Conservation (phyloP, 805 yeast species). For the Kuraishia piskuri region DNA sequence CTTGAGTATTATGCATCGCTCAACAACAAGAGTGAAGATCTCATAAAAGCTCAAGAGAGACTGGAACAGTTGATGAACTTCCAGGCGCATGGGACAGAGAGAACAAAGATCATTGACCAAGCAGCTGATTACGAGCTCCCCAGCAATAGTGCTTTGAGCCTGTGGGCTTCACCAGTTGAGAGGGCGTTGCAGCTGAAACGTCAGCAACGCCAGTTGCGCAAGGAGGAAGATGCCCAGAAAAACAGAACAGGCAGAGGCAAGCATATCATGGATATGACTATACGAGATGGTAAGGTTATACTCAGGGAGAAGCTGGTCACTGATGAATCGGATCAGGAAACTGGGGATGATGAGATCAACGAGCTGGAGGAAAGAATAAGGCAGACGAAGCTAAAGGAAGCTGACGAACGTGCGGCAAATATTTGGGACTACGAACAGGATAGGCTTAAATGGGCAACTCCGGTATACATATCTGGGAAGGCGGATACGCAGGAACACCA, state of each 20-base stretch:
- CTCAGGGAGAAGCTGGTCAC: slow-evolving; percentile 37
- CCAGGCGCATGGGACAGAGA: slow-evolving; percentile 80
- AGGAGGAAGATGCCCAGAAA: slow-evolving; percentile 48
- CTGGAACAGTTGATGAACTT: slow-evolving; percentile 67
- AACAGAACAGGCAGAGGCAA: slow-evolving; percentile 67
- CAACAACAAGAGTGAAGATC: slow-evolving; percentile 43
- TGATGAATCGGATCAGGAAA: not conserved
- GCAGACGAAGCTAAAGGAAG: slow-evolving; percentile 23
- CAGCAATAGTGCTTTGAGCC: slow-evolving; percentile 41
- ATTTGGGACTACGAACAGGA: slow-evolving; percentile 60
- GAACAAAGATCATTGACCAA: slow-evolving; percentile 88
- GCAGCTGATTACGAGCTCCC: slow-evolving; percentile 78
- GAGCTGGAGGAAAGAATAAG: slow-evolving; percentile 25
- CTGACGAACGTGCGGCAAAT: slow-evolving; percentile 23
- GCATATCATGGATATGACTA: slow-evolving; percentile 67
- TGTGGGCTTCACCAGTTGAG: slow-evolving; percentile 86
- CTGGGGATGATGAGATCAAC: slow-evolving; percentile 21
- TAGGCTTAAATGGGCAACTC: slow-evolving; percentile 41
- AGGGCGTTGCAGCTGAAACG: slow-evolving; percentile 79
- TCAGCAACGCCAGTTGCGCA: slow-evolving; percentile 70
- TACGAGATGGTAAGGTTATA: slow-evolving; percentile 72
- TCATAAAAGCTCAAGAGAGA: slow-evolving; percentile 62
- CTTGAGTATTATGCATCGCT: slow-evolving; percentile 32
- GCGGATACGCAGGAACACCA: not conserved
- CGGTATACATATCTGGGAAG: slow-evolving; percentile 16